Base-by-base conservation (phyloP, 805 yeast species). In the Lipomyces sp. region DNA sequence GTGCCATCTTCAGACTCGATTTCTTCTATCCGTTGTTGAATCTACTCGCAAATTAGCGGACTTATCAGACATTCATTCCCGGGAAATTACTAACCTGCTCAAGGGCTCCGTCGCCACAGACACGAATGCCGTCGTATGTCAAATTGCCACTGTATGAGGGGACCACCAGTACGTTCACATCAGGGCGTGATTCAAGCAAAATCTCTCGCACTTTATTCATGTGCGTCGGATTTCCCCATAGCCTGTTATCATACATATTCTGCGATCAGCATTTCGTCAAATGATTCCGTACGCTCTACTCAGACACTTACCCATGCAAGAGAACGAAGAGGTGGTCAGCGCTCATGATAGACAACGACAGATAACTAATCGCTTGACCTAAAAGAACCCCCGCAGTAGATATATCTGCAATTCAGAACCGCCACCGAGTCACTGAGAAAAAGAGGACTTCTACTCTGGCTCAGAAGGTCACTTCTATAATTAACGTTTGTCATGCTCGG, bases 71-170 rank as follows among this genome's bases (percentile, higher is more conserved):
- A n/a, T n/a, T n/a, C n/a, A n/a, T n/a, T n/a, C n/a, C n/a, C n/a
- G n/a, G n/a, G 29, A 76, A 70, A 5, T 8, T 6, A 29, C 44
- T 28, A 14, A 90, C 73, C 65, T 88, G 96, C 29, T 76, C 73
- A n/a, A 84, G 63, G 34, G 86, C 78, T 14, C 89, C 71, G 53
- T 83, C 79, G 2, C 90, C 89, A 51, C 84, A 78, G 44, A 82
- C 75, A 58, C 80, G 82, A 19, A 88, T 74, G 2, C 98, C 98
- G 63, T 90, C 96, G 62, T 86, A 86, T 0, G 96, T 49, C 29
- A 53, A 26, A 18, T 50, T 55, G 5, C 59, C 59, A 28, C 55
- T 39, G 40, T 31, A 43, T 32, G 57, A 35, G 22, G 7, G 68
- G 16, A 63, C 51, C 6, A 66, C 61, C 16, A 61, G 54, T 1